phyloP scores from a whole-genome alignment of 345 rosid genomes.

The Salix viminalis region DNA sequence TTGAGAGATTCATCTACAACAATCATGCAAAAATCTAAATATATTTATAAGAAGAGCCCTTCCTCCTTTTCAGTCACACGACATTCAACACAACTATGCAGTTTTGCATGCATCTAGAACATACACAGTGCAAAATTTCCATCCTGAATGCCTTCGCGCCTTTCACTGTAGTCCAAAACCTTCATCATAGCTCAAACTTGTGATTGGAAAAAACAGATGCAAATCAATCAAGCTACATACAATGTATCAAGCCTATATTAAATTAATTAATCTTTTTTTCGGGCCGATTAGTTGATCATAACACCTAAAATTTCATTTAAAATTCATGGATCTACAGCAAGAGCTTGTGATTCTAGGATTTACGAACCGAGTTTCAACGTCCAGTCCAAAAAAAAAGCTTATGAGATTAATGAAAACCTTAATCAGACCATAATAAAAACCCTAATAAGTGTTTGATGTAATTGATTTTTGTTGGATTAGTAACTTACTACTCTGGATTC shows the following conservation, averaged over 20 bases:
- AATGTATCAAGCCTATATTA: neutral
- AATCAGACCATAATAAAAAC: neutral
- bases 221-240: neutral
- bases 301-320: too few species aligned
- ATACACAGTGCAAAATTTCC: neutral
- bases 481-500: constrained; percentile 18
- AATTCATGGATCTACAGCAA: neutral
- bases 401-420: neutral
- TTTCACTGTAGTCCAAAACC: neutral
- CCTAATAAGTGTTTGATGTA: neutral
- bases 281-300: neutral
- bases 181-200: neutral
- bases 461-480: neutral
- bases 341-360: neutral
- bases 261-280: neutral
- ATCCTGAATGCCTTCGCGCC: neutral
- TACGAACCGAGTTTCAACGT: neutral
- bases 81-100: neutral
- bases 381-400: too few species aligned
- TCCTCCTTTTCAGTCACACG: neutral
- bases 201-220: neutral
- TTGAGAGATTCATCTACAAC: neutral
- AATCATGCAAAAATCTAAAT: neutral
- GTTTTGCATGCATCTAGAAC: neutral
- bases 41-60: too few species aligned